Evolutionary conservation across 192 early-diverging fungal species (phyloP).

Genomic region (Spizellomyces sp.): DNA sequence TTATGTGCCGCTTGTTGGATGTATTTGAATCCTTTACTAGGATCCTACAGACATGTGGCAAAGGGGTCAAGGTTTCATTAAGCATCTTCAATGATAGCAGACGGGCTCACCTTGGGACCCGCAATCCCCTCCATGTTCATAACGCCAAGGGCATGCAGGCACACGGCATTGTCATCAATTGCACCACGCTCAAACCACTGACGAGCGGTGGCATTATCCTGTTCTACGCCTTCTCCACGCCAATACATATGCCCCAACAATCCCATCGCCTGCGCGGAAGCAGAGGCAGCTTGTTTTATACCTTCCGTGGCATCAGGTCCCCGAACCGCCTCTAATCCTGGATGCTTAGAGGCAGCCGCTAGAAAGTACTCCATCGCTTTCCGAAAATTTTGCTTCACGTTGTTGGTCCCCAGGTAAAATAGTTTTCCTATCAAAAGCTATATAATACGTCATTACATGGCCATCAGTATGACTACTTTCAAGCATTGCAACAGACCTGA

Average conservation of each 20-base stretch:
- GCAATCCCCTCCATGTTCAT: constrained; percentile 75
- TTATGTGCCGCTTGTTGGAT: constrained; percentile 71
- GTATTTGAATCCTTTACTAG: constrained; percentile 59
- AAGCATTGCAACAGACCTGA: constrained; percentile 38
- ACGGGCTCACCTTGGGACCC: constrained; percentile 28
- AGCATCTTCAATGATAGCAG: no score
- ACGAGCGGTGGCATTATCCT: constrained; percentile 62
- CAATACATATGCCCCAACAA: constrained; percentile 85
- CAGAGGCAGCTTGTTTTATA: constrained; percentile 33
- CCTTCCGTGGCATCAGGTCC: constrained; percentile 14
- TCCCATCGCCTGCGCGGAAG: constrained; percentile 74
- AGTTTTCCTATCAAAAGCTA: constrained; percentile 73
- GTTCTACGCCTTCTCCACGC: constrained; percentile 83
- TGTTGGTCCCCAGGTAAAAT: constrained; percentile 75
- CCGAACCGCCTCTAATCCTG: constrained; percentile 15
- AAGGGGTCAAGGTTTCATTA: no score
- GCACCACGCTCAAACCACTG: constrained; percentile 80
- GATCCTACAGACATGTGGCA: constrained; percentile 42
- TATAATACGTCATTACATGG: neutral
- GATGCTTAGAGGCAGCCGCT: constrained; percentile 53
- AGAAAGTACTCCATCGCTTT: constrained; percentile 65
- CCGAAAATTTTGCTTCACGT: constrained; percentile 56
- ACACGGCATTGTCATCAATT: constrained; percentile 58
- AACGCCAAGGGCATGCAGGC: constrained; percentile 78
- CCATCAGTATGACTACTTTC: neutral